Base-by-base conservation (phyloP, 108 stramenopile species). In the Nitzschia palea region DNA sequence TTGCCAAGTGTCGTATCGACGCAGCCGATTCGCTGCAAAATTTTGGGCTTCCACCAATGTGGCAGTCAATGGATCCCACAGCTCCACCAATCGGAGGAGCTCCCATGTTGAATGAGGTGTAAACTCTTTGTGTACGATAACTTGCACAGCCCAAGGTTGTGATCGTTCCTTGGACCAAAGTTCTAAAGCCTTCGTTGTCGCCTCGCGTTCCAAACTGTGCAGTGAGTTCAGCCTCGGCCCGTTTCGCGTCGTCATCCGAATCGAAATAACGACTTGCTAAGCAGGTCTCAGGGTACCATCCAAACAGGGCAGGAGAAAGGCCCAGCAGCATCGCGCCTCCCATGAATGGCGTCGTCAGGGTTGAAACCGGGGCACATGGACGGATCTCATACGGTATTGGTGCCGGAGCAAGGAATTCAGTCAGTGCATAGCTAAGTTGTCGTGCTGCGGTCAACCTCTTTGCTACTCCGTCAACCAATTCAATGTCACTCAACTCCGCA, bases 21-120 rank as follows among this genome's bases (percentile, higher is more conserved):
- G 90, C 88, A 32, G 88, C 85, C 22, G 65, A 55, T 63, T 87
- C 79, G 37, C 81, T 75, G 57, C 93, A 94, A 14, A 83, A 80
- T 40, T 65, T 47, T 17, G 74, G 55, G n/a, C 71, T 77, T 6
- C 93, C 93, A 51, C 87, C 88, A 29, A 91, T 70, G 54, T 94
- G 76, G 70, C 93, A 94, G 47, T 89, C 90, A 36, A 94, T 66
- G 27, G 68, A 29, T 27, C 88, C 87, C 22, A 89, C 59, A 27
- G 86, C 75, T 44, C 85, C 88, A n/a, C 92, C 92, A 51, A 76
- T 35, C 32, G 82, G 56, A 27, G 74, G 48, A 63, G 62, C 28
- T 62, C 71, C 64, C 52, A 72, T 15, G 25, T 77, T 60, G 44
- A 85, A 68, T 17, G 55, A 54, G 23, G 64, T 36, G 48, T 75